Base-by-base conservation (phyloP, 352 stramenopile species). In the Elongisporangium prolatum region DNA sequence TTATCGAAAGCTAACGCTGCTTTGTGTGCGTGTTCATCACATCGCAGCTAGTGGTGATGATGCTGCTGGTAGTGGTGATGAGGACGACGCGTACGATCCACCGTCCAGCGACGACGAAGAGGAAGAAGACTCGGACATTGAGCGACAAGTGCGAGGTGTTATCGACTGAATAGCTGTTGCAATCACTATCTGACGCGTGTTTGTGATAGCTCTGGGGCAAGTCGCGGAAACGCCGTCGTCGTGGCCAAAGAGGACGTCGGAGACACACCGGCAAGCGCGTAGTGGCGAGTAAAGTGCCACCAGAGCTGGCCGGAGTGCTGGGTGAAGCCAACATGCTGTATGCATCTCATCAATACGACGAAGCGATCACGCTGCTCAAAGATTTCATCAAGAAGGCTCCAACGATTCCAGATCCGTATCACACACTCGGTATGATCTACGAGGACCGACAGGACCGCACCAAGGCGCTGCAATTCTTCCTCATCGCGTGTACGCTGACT, bases 311-410 rank as follows among this genome's bases (percentile, higher is more conserved):
- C 2, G 84, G 80, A 53, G 80, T 93, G 50, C 71, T 95, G 50
- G 84, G 84, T 20, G 84, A 93, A 60, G 84, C 86, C 3, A 95
- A 95, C 50, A 91, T 92, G 75, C 54, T 91, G 50, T 95, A 93
- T 64, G 83, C 82, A n/a, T 93, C 84, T 13, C 83, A 92, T 47
- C 83, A 95, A 54, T 91, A 93, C 53, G 82, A 92, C 34, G 76
- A 92, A 28, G 86, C 86, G 3, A 92, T 95, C 56, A 40, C 72
- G 20, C 37, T 93, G 62, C 68, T 95, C 1, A 95, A 95, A 58
- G 85, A 95, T 53, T 95, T 95, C 54, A 92, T 95, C 59, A 95
- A 95, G 68, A 93, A 93, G 61, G 85, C 85, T 14, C 85, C 85
- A 63, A 95, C 83, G 1, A 91, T 95, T 51, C 85, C 85, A 1